Conservation (phyloP, 257 asterid species). For the Mitragyna speciosa region DNA sequence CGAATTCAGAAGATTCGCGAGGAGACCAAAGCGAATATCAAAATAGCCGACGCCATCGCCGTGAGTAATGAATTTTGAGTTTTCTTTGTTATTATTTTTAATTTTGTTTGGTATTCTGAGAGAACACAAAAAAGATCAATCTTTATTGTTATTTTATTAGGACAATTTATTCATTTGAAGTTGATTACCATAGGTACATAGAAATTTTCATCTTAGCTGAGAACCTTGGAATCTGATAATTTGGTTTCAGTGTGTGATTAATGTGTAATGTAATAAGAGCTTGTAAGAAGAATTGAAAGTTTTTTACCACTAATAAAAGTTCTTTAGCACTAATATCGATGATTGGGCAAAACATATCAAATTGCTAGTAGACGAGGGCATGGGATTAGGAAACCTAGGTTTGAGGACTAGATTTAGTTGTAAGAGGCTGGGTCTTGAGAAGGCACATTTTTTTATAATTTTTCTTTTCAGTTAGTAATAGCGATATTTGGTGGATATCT, state of each 20-base stretch:
- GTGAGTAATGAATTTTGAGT: slow-evolving; percentile 26
- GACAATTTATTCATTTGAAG: neutral
- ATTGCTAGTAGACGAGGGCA: neutral
- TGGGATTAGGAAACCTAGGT: neutral
- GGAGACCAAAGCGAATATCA: slow-evolving; percentile 73
- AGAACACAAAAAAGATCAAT: neutral
- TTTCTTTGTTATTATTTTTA: neutral
- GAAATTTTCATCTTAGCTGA: neutral
- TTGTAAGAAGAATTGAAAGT: neutral
- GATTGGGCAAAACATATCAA: neutral
- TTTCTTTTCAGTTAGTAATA: neutral
- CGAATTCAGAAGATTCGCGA: slow-evolving; percentile 96
- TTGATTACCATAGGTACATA: neutral
- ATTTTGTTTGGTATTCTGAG: neutral
- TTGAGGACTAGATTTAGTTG: neutral
- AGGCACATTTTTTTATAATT: neutral
- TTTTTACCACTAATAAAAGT: neutral
- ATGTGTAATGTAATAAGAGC: neutral
- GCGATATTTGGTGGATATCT: neutral
- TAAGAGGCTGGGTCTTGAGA: neutral
- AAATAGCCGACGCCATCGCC: slow-evolving; percentile 81
- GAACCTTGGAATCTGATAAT: neutral
- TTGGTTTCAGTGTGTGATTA: neutral
- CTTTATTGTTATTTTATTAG: neutral
- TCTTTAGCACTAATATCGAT: too few species aligned